Base-by-base conservation (phyloP, 1,284 basidiomycete genomes). In the Pseudozyma tsukubaensis region DNA sequence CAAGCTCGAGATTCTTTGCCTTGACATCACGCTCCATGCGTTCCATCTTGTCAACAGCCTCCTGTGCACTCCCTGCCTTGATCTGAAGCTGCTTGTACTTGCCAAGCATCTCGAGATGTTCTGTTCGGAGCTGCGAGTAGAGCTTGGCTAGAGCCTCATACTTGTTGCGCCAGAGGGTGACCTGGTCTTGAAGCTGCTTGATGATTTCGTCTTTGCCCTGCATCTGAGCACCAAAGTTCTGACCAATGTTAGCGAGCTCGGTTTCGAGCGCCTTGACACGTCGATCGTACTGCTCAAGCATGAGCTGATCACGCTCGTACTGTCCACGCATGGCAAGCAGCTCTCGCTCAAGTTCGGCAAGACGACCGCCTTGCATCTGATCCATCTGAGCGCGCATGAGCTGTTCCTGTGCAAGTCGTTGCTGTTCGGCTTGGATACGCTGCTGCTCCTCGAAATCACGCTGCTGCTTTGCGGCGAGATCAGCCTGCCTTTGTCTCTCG, bases 41-140 rank as follows among this genome's bases (percentile, higher is more conserved):
- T 86, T 99, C 97, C 94, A 99, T 98, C 81, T 91, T 92, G 86
- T 99, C 96, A 55, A 99, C 92, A n/a, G 96, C 94, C 86, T 99
- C 97, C 85, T 98, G 96, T 0, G 97, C 95, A 57, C 94, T 97
- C 85, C 95, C 97, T 19, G 97, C 97, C 86, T 97, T 98, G 80
- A 99, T 89, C 85, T 99, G 95, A 89, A 97, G 90, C 82, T 94
- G 92, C 87, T 99, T 99, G 88, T 93, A 96, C 86, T 97, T 98
- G 80, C 91, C 90, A 51, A 99, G 90, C 90, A 99, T 92, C 81
- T 99, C 97, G 57, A 99, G 88, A 85, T 99, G 97, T 85, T 99
- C 97, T 36, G 93, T 92, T 48, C 97, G 92, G 12, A 99, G 90
- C 85, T 99, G 97, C 78, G 94, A 97, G 88, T 99, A 99, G 9